These are phyloP conservation scores for Coleophoma crateriformis DNA, from an alignment of 2,329 filamentous ascomycete species.

Conservation along the genomic window DNA sequence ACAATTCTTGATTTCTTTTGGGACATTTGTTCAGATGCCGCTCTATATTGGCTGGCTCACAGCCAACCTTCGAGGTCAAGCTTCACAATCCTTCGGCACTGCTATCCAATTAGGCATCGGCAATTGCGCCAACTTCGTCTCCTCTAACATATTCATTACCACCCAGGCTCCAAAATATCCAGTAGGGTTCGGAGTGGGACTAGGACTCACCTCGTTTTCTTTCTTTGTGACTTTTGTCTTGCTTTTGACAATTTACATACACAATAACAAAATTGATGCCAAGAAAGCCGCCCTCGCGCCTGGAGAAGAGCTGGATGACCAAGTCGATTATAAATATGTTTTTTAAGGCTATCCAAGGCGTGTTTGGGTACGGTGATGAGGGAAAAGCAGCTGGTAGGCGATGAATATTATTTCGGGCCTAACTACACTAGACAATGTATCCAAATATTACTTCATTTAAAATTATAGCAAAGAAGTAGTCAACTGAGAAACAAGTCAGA, in stretches of 20 bases:
- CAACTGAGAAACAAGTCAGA: too few relatives aligned
- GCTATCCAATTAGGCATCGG: constrained; percentile 35
- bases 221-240: constrained; percentile 3
- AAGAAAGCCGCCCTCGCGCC: constrained; percentile 2
- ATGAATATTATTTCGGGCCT: too few relatives aligned
- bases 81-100: constrained; percentile 33
- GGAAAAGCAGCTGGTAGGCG: too few relatives aligned
- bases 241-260: constrained; percentile 3
- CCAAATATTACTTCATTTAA: too few relatives aligned
- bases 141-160: constrained; percentile 34
- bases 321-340: constrained; percentile 9
- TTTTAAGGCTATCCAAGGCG: background rate
- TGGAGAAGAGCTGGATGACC: constrained; percentile 9
- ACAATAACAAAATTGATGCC: constrained; percentile 8
- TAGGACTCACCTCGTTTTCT: constrained; percentile 21
- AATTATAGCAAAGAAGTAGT: too few relatives aligned
- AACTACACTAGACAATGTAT: too few relatives aligned
- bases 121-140: constrained; percentile 38
- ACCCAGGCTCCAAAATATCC: constrained; percentile 30
- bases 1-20: constrained; percentile 27
- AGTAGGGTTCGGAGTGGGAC: constrained; percentile 30
- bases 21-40: constrained; percentile 28
- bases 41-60: constrained; percentile 30
- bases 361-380: too few relatives aligned
- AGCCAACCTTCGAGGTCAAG: constrained; percentile 34